Conservation (phyloP, 768 basidiomycete genomes). For the Tephrocybe rancida region DNA sequence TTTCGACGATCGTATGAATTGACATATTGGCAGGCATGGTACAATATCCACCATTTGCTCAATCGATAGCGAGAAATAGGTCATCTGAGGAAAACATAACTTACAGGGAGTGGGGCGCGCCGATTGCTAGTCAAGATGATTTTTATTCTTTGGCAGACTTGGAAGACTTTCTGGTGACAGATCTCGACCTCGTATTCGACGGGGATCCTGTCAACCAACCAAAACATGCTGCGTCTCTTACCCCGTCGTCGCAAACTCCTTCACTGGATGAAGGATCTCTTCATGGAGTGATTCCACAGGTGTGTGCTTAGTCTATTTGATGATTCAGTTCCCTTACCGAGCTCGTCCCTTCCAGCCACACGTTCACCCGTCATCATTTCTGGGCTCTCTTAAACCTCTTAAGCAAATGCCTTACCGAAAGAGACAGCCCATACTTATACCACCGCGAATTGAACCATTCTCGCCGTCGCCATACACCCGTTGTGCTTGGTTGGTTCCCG, state of each 20-base stretch:
- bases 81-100: not conserved
- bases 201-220: not conserved
- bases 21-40: conserved; percentile 7
- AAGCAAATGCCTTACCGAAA: conserved; percentile 35
- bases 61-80: not conserved
- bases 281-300: conserved; percentile 45
- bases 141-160: conserved; percentile 37
- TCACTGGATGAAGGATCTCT: conserved; percentile 34
- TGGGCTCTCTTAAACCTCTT: conserved; percentile 18
- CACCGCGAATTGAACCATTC: conserved; percentile 29
- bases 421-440: conserved; percentile 35
- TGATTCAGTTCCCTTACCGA: conserved; percentile 15
- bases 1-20: not conserved
- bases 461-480: conserved; percentile 36
- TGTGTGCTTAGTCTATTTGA: conserved; percentile 29
- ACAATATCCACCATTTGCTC: conserved; percentile 8
- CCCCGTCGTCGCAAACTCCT: not conserved
- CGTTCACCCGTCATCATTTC: conserved; percentile 29
- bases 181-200: conserved; percentile 22
- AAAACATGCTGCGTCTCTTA: not conserved
- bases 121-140: conserved; percentile 33
- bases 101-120: conserved; percentile 43
- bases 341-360: conserved; percentile 34
- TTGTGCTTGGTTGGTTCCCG: conserved; percentile 58
- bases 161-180: conserved; percentile 44